A percentile compares a stretch with the other conserved stretches of the same genome.
Conservation (phyloP, 768 basidiomycete genomes). For the Trametes cinnabarina region DNA sequence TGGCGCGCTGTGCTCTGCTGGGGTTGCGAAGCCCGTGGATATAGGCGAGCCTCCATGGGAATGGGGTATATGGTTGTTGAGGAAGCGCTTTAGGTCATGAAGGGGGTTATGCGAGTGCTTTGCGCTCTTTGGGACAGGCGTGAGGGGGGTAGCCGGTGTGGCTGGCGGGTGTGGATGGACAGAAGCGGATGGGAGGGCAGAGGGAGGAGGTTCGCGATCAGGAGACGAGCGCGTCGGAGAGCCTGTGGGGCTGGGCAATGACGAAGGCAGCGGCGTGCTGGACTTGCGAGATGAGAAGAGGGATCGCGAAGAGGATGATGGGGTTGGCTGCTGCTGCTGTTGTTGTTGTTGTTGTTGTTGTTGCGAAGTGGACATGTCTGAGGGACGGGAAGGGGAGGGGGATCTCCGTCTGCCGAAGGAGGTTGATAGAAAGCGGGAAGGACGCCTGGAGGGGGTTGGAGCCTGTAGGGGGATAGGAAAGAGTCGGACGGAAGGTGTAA, state of each 20-base stretch:
- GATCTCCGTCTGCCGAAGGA: constrained; percentile 29
- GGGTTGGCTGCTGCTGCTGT: constrained; percentile 11
- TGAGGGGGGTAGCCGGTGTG: not conserved
- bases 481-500: constrained; percentile 9
- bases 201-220: constrained; percentile 11
- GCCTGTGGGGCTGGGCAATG: constrained; percentile 14
- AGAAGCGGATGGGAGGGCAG: constrained; percentile 1
- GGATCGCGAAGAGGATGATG: constrained; percentile 24
- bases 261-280: constrained; percentile 16
- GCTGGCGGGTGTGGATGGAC: constrained; percentile 1
- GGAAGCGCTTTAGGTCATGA: constrained; percentile 91
- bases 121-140: constrained; percentile 21
- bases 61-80: constrained; percentile 87
- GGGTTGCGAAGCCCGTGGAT: constrained; percentile 25
- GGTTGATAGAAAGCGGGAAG: constrained; percentile 29
- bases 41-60: constrained; percentile 26
- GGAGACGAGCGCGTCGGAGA: constrained; percentile 16
- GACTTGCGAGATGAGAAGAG: constrained; percentile 23
- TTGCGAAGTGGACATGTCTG: constrained; percentile 14
- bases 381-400: constrained; percentile 24
- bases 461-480: constrained; percentile 15
- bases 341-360: too few relatives aligned
- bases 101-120: constrained; percentile 67
- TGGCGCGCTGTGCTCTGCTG: constrained; percentile 28
- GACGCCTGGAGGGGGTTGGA: constrained; percentile 25